A percentile compares a stretch with the other conserved stretches of the same genome.
These are phyloP conservation scores for Plantago major DNA, from an alignment of 257 asterid species.

Conservation along the genomic window DNA sequence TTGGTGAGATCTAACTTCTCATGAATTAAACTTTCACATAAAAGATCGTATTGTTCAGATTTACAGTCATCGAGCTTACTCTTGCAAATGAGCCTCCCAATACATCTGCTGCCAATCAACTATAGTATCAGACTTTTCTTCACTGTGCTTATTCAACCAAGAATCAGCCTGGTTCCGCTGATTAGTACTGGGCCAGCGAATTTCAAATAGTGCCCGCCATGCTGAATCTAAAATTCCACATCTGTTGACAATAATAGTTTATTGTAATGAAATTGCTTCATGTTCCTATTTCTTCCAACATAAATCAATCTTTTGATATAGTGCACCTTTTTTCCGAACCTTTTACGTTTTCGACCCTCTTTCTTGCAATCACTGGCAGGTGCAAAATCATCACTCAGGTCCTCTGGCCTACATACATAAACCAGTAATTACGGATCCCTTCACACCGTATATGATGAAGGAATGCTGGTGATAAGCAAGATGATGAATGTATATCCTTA, in stretches of 20 bases:
- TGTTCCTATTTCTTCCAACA: slow-evolving; percentile 9
- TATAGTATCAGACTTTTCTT: slow-evolving; percentile 29
- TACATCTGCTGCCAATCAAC: slow-evolving; percentile 73
- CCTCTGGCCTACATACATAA: slow-evolving; percentile 53
- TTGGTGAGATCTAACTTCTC: slow-evolving; percentile 7
- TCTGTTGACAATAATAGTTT: slow-evolving; percentile 29
- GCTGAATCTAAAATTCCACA: slow-evolving; percentile 45
- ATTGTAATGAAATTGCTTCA: slow-evolving; percentile 19
- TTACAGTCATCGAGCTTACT: slow-evolving; percentile 34
- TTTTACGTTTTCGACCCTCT: slow-evolving; percentile 65
- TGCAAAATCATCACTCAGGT: slow-evolving; percentile 31
- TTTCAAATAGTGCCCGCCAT: slow-evolving; percentile 52
- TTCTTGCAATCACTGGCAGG: slow-evolving; percentile 29
- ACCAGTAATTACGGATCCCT: slow-evolving; percentile 16
- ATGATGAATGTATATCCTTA: slow-evolving; percentile 11
- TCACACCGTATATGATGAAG: slow-evolving; percentile 1
- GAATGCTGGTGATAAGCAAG: slow-evolving; percentile 5
- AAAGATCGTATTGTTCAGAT: slow-evolving; percentile 18
- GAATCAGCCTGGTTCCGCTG: slow-evolving; percentile 25
- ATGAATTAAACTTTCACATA: slow-evolving; percentile 15
- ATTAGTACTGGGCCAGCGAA: slow-evolving; percentile 58
- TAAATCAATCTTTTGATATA: slow-evolving; percentile 4
- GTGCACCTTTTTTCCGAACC: slow-evolving; percentile 43
- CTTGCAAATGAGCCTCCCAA: slow-evolving; percentile 88
- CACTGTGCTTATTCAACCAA: slow-evolving; percentile 31